phyloP scores from a whole-genome alignment of 371 early-diverging fungal species.

The Batrachochytrium dendrobatidis region DNA sequence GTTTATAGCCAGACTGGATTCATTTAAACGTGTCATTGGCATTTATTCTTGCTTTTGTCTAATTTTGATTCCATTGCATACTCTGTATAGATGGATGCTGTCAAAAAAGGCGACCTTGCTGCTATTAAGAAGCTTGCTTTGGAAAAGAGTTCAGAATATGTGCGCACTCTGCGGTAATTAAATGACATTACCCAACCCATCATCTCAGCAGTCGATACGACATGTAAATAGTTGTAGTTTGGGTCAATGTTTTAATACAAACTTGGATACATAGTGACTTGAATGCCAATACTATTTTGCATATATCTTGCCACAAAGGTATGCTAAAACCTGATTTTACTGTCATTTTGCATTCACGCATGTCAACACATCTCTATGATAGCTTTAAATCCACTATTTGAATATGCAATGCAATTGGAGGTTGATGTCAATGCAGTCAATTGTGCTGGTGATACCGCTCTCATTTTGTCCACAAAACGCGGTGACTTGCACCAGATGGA shows the following conservation, averaged over 20 bases:
- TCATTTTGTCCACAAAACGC: constrained; percentile 24
- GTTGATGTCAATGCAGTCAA: constrained; percentile 25
- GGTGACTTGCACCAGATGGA: constrained; percentile 18
- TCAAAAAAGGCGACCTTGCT: neutral
- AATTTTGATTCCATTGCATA: no score
- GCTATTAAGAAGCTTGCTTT: neutral
- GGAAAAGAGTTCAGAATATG: neutral
- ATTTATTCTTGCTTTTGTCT: no score
- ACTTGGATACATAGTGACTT: constrained; percentile 16
- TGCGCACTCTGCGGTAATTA: neutral
- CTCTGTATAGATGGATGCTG: no score
- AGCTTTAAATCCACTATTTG: constrained; percentile 17
- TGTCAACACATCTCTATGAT: neutral
- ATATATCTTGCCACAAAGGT: constrained; percentile 29
- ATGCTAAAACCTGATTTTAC: neutral
- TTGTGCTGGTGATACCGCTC: constrained; percentile 35
- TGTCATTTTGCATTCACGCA: neutral
- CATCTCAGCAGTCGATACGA: no score
- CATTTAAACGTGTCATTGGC: no score
- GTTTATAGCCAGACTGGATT: no score
- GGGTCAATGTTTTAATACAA: no score
- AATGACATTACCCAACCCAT: no score
- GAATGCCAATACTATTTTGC: constrained; percentile 28
- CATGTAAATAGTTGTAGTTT: no score
- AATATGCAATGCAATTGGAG: constrained; percentile 18